These are phyloP conservation scores for Auricularia cornea DNA, from an alignment of 768 basidiomycete species.

Conservation along the genomic window DNA sequence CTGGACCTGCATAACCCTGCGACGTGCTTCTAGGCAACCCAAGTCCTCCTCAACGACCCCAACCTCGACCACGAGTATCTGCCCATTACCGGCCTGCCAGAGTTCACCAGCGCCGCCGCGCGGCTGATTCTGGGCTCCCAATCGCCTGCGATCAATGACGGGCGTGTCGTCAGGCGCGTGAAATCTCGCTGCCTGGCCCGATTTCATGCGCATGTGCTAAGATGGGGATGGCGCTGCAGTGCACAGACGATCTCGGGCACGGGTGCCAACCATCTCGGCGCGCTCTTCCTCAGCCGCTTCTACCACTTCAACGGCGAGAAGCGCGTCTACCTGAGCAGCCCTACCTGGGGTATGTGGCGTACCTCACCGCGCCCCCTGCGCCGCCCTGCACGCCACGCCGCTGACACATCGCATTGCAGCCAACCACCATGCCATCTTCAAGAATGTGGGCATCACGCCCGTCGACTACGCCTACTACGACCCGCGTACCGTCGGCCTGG, in stretches of 20 bases:
- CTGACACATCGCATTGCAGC: slow-evolving; percentile 31
- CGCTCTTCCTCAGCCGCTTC: slow-evolving; percentile 75
- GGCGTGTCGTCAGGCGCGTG: slow-evolving; percentile 49
- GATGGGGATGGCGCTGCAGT: slow-evolving; percentile 20
- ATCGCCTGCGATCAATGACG: slow-evolving; percentile 61
- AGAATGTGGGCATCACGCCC: slow-evolving; percentile 82
- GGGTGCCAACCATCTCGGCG: slow-evolving; percentile 90
- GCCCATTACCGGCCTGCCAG: slow-evolving; percentile 79
- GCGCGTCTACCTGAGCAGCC: slow-evolving; percentile 77
- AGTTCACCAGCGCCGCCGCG: slow-evolving; percentile 75
- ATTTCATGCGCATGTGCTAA: neutral
- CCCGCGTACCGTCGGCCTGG: slow-evolving; percentile 79
- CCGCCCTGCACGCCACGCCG: slow-evolving; percentile 1
- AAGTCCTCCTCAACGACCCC: slow-evolving; percentile 57
- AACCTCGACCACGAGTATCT: slow-evolving; percentile 87
- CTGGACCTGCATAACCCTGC: neutral
- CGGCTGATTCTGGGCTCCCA: slow-evolving; percentile 71
- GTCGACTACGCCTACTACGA: slow-evolving; percentile 92
- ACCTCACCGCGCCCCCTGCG: neutral
- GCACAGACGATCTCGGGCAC: slow-evolving; percentile 95
- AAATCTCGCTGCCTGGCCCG: neutral
- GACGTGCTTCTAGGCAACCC: slow-evolving; percentile 49
- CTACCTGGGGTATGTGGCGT: slow-evolving; percentile 77
- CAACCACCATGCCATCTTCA: slow-evolving; percentile 86
- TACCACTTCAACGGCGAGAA: slow-evolving; percentile 64